Evolutionary conservation across 176 grass and related monocot genomes (phyloP), one percentile per base, ranked within the genome.

Genomic region (Aechmea fasciata): DNA sequence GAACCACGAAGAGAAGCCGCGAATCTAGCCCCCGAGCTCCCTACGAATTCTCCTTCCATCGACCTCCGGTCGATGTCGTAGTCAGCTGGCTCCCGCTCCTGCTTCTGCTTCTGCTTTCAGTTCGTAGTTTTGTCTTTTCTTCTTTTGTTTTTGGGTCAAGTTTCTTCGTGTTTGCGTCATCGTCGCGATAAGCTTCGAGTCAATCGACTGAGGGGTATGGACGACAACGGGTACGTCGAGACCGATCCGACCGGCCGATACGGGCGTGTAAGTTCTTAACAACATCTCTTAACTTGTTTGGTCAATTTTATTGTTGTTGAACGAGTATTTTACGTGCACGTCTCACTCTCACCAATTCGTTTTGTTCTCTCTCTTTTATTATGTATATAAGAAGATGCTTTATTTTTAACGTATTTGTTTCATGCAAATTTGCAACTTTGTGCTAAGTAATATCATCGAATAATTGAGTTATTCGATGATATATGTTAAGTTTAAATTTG

Each of bases 221-320:
- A 59, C 65, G 54, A 15, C 77, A 87, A 89, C 69, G 93, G 89
- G 15, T 97, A 97, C 83, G 93, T 85, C 19, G 93, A 97, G 77
- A 90, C 68, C 54, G 93, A 97, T 59, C 89, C 93, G 4, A 83
- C 84, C 10, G 81, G 89, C 25, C 93, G 93, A 1, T 97, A 97
- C 61, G 93, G 89, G 65, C 81, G 93, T 51, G 93, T 97, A 88
- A 73, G 82, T 81, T 26, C 49, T 47, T 64, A 41, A 8, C 4
- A 41, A 8, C 4, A 41, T 22, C 15, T 73, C 15, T 68, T n/a
- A n/a, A n/a, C n/a, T n/a, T 48, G 19, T 15, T 63, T 8, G 1
- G 57, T 64, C 1, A 64, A 41, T 41, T 41, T 41, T 6, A 7
- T 7, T 41, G 33, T 41, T 41, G 33, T n/a, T n/a, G n/a, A n/a